phyloP scores from a whole-genome alignment of 225 moss, liverwort and hornwort genomes.

The Bryoerythrophyllum caledonicum region DNA sequence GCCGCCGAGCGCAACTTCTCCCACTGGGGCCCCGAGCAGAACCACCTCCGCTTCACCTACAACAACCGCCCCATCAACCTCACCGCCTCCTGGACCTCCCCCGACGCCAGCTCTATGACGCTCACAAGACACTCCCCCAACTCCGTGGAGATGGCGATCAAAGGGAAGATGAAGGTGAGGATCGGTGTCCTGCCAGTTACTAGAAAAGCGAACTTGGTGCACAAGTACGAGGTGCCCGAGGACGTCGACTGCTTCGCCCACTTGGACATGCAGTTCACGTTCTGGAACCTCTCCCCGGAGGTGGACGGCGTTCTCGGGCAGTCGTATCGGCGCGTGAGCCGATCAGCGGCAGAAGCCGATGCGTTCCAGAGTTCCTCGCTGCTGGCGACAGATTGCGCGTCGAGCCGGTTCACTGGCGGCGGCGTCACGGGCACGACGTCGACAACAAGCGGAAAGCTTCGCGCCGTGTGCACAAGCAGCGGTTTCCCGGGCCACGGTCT shows the following conservation, averaged over 20 bases:
- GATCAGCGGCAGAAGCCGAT: not conserved
- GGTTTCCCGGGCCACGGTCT: constrained; percentile 4
- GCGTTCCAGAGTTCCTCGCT: constrained; percentile 23
- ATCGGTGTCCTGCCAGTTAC: constrained; percentile 29
- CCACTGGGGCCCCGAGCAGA: constrained; percentile 10
- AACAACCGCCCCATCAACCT: constrained; percentile 15
- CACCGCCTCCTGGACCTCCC: constrained; percentile 20
- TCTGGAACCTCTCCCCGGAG: constrained; percentile 21
- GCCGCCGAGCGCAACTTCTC: constrained; percentile 34
- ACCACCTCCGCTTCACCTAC: constrained; percentile 30
- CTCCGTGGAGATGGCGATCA: constrained; percentile 20
- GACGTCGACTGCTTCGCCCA: constrained; percentile 43
- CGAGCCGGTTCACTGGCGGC: constrained; percentile 11
- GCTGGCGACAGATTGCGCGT: constrained; percentile 19
- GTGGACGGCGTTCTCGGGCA: constrained; percentile 38
- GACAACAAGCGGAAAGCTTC: not conserved
- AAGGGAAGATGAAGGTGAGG: constrained; percentile 24
- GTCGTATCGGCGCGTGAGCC: constrained; percentile 14
- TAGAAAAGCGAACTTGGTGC: constrained; percentile 17
- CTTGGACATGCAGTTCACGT: constrained; percentile 40
- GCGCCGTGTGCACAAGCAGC: not conserved
- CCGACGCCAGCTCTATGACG: not conserved
- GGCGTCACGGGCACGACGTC: not conserved
- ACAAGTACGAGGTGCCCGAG: constrained; percentile 32
- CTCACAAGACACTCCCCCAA: constrained; percentile 15